These are phyloP conservation scores for Mycosphaerella sp. DNA, from an alignment of 2,329 filamentous ascomycete species.

Conservation along the genomic window DNA sequence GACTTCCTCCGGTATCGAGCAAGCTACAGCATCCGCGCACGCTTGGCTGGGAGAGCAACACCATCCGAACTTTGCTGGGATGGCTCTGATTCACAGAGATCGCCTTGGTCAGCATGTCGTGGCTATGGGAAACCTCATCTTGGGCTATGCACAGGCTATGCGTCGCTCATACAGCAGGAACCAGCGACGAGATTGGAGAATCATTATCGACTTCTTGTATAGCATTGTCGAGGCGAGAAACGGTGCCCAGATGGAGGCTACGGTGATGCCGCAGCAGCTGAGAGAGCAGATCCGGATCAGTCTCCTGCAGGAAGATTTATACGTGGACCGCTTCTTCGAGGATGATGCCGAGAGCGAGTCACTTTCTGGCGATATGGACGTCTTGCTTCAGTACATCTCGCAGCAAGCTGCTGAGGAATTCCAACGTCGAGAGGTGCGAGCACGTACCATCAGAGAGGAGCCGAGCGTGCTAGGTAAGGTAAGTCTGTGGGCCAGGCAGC, in stretches of 20 bases:
- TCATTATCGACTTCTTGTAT: conserved; percentile 10
- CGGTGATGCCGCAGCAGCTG: conserved; percentile 3
- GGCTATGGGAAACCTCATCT: conserved; percentile 14
- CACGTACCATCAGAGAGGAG: not conserved
- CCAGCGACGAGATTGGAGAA: conserved; percentile 8
- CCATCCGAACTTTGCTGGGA: conserved; percentile 5
- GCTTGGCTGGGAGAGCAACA: conserved; percentile 11
- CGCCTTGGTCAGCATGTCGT: conserved; percentile 10
- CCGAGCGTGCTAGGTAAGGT: conserved; percentile 3
- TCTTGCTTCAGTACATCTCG: conserved; percentile 10
- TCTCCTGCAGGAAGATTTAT: conserved; percentile 1
- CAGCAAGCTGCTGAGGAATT: conserved; percentile 8
- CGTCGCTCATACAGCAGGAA: conserved; percentile 3
- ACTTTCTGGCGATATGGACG: conserved; percentile 7
- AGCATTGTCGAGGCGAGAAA: conserved; percentile 5
- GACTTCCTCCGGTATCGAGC: conserved; percentile 3
- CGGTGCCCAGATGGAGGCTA: conserved; percentile 6
- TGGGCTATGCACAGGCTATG: conserved; percentile 8
- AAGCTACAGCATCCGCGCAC: conserved; percentile 13
- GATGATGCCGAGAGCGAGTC: conserved; percentile 3
- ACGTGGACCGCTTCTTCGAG: conserved; percentile 3
- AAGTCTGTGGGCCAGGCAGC: not conserved
- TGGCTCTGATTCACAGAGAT: conserved; percentile 5
- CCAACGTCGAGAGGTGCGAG: conserved; percentile 1
- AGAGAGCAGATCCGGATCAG: conserved; percentile 3